Conservation (phyloP, 345 rosid genomes). For the Brassica rapa region DNA sequence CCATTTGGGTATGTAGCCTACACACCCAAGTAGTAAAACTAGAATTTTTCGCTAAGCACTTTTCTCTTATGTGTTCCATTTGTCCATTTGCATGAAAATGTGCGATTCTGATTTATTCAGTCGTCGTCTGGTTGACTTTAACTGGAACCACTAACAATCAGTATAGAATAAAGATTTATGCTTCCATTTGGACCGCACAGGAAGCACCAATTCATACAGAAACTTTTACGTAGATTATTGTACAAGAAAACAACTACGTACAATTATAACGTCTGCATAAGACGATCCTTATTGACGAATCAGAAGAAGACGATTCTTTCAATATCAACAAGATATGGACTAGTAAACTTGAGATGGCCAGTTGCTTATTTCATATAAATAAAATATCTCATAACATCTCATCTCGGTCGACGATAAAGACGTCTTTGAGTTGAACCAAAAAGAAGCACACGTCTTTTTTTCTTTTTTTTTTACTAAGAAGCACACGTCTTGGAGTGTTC, state of each 20-base stretch:
- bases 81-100: not conserved
- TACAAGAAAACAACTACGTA: conserved; percentile 14
- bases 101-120: conserved; percentile 9
- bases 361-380: not conserved
- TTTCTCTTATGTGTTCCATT: not conserved
- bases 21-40: too few relatives aligned
- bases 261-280: conserved; percentile 9
- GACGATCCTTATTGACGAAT: conserved; percentile 8
- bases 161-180: not conserved
- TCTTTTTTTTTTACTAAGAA: too few relatives aligned
- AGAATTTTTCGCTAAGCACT: not conserved
- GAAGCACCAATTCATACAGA: not conserved
- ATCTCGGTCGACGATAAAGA: not conserved
- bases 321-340: conserved; percentile 13
- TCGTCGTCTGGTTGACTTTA: conserved; percentile 5
- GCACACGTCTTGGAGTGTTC: not conserved
- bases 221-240: not conserved
- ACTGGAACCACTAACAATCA: not conserved
- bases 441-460: not conserved
- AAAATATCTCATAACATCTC: not conserved
- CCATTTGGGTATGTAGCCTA: too few relatives aligned
- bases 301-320: not conserved
- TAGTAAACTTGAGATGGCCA: conserved; percentile 9
- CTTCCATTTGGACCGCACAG: conserved; percentile 3
- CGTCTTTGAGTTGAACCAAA: not conserved